Evolutionary conservation across 306 rosid genomes (phyloP), one percentile per base, ranked within the genome.

Genomic region (Biancaea sappan): DNA sequence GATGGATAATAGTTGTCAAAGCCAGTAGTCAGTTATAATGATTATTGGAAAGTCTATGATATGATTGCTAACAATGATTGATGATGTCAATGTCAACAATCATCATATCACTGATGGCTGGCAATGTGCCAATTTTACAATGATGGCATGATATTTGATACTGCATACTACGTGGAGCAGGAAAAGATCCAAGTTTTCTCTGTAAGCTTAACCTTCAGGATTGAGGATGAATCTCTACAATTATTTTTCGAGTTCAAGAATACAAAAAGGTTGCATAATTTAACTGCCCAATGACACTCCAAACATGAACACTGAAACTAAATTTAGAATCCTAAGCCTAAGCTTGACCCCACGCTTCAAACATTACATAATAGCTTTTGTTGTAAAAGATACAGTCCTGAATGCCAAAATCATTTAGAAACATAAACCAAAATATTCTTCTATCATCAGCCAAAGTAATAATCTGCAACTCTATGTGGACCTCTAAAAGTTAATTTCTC

Each of bases 191-290:
- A 5, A 52, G 31, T 52, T 22, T 0, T 22, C 26, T 35, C 31
- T 28, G 14, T 14, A 16, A 54, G 26, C 26, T 54, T 25, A 11
- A 54, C 4, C 18, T 25, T 54, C 28, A 54, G 61, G 61, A 54
- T 54, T 25, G 41, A 58, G 22, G 29, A 31, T 32, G 47, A 48
- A 2, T 13, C 59, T 9, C 22, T 29, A 48, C 19, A 11, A 24
- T 68, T 50, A 50, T 52, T 31, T 47, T 34, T 19, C 74, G 52
- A 60, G 37, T 52, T 12, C 50, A 69, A 48, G 73, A 32, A 52
- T 19, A 34, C 0, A 21, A 47, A 21, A 19, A 52, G 66, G 15
- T n/a, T n/a, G 4, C 9, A 26, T 8, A 34, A 60, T 69, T 52
- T 28, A 51, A 51, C 22, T 69, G 50, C 50, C 35, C 35, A 13